These are phyloP conservation scores for Botryotinia narcissicola DNA, from an alignment of 2,329 filamentous ascomycete species.

Conservation along the genomic window DNA sequence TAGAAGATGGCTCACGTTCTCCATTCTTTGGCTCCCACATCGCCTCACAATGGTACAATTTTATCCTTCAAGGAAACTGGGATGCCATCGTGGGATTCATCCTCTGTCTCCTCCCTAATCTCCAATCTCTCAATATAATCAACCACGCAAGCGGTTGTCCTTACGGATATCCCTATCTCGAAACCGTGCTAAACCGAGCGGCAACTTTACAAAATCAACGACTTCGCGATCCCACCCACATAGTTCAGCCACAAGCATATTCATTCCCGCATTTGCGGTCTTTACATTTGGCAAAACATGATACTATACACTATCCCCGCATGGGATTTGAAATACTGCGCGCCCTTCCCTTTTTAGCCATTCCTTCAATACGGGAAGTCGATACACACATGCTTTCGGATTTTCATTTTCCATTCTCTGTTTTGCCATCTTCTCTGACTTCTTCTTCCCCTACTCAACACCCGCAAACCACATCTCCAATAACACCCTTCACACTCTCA, in stretches of 20 bases:
- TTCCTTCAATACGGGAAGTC: conserved; percentile 10
- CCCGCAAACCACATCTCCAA: not conserved
- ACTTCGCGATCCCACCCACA: not conserved
- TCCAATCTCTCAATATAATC: conserved; percentile 16
- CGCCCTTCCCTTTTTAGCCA: conserved; percentile 2
- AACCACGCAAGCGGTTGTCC: conserved; percentile 18
- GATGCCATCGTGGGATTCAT: conserved; percentile 16
- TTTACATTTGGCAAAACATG: conserved; percentile 12
- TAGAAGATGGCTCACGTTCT: not conserved
- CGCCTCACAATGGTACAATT: not conserved
- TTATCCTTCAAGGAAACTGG: conserved; percentile 14
- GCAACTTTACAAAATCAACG: conserved; percentile 1
- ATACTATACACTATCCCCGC: conserved; percentile 5
- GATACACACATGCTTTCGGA: conserved; percentile 17
- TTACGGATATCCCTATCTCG: conserved; percentile 20
- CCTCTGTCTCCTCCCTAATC: conserved; percentile 20
- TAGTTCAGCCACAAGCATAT: not conserved
- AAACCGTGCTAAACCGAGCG: conserved; percentile 15
- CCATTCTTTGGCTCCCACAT: not conserved
- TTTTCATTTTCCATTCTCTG: conserved; percentile 1
- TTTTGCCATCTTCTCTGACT: not conserved
- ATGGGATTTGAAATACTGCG: conserved; percentile 18
- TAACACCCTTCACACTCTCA: not conserved
- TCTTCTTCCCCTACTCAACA: not conserved
- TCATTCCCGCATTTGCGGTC: not conserved